Conservation (phyloP, 768 basidiomycete species). For the Amanita muscaria region DNA sequence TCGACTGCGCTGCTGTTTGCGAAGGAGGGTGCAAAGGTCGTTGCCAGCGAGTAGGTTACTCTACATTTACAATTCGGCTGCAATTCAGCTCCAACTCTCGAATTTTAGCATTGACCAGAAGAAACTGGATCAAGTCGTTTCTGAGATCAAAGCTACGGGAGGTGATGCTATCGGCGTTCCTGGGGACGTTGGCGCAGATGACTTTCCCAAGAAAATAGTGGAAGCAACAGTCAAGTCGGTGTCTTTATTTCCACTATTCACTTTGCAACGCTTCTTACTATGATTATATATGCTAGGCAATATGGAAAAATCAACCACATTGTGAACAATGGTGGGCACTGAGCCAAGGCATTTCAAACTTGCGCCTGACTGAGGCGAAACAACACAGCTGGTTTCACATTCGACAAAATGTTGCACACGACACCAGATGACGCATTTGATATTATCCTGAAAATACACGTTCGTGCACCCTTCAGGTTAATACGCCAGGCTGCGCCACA, state of each 20-base stretch:
- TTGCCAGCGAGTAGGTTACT: conserved; percentile 63
- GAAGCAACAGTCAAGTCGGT: conserved; percentile 68
- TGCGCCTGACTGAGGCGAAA: too few species aligned
- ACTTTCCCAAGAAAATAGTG: conserved; percentile 73
- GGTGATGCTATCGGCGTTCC: conserved; percentile 68
- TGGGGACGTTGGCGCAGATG: conserved; percentile 77
- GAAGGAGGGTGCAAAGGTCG: conserved; percentile 80
- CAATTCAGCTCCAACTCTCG: too few species aligned
- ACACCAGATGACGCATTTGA: conserved; percentile 78
- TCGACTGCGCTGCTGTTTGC: conserved; percentile 71
- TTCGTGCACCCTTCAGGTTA: conserved; percentile 80
- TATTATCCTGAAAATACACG: conserved; percentile 77
- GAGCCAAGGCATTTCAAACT: too few species aligned
- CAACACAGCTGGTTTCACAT: conserved; percentile 59
- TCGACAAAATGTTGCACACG: conserved; percentile 83
- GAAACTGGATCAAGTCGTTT: conserved; percentile 55
- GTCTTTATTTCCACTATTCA: neutral
- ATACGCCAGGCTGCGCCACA: conserved; percentile 79
- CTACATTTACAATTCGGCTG: too few species aligned
- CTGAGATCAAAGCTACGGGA: conserved; percentile 64
- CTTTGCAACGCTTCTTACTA: neutral
- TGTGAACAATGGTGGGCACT: conserved; percentile 59
- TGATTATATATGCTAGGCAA: too few species aligned
- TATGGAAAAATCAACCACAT: conserved; percentile 86
- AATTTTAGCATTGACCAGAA: conserved; percentile 59